phyloP scores from a whole-genome alignment of 768 basidiomycete genomes.

The Amyloporia xantha region DNA sequence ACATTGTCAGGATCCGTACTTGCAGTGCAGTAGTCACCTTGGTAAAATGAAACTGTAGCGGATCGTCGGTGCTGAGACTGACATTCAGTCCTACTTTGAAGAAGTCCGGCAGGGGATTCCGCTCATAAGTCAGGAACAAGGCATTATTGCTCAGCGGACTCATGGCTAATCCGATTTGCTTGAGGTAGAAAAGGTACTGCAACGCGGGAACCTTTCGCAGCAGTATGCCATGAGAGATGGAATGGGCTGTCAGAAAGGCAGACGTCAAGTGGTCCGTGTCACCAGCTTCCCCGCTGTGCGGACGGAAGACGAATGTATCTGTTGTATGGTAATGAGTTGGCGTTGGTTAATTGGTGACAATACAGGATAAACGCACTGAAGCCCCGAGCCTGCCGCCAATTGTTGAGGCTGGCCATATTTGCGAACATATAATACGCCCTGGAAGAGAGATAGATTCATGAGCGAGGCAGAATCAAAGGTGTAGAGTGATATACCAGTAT shows the following conservation, averaged over 20 bases:
- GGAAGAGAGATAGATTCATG: background rate
- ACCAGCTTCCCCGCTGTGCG: slow-evolving; percentile 96
- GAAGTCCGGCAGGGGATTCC: slow-evolving; percentile 95
- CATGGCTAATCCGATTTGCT: slow-evolving; percentile 98
- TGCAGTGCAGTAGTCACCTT: slow-evolving; percentile 49
- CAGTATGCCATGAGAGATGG: slow-evolving; percentile 98
- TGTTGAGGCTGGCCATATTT: slow-evolving; percentile 91
- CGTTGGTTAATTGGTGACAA: slow-evolving; percentile 4
- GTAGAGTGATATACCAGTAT: slow-evolving; percentile 60
- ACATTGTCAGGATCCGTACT: background rate
- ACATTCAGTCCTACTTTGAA: slow-evolving; percentile 96
- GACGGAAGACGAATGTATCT: slow-evolving; percentile 97
- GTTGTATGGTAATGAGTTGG: background rate
- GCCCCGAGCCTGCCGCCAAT: slow-evolving; percentile 80
- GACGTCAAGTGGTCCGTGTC: slow-evolving; percentile 97
- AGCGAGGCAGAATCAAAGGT: slow-evolving; percentile 7
- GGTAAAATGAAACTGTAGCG: slow-evolving; percentile 96
- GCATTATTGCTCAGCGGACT: slow-evolving; percentile 98
- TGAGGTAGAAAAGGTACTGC: slow-evolving; percentile 95
- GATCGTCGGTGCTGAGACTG: slow-evolving; percentile 93
- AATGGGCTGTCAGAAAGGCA: slow-evolving; percentile 93
- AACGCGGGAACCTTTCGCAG: slow-evolving; percentile 96
- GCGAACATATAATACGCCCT: slow-evolving; percentile 98
- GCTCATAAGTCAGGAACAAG: slow-evolving; percentile 91
- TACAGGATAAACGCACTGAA: slow-evolving; percentile 67